A percentile compares a stretch with the other conserved stretches of the same genome.
These are phyloP conservation scores for Paecilomyces sp. DNA, from an alignment of 2,329 filamentous ascomycete species.

Conservation along the genomic window DNA sequence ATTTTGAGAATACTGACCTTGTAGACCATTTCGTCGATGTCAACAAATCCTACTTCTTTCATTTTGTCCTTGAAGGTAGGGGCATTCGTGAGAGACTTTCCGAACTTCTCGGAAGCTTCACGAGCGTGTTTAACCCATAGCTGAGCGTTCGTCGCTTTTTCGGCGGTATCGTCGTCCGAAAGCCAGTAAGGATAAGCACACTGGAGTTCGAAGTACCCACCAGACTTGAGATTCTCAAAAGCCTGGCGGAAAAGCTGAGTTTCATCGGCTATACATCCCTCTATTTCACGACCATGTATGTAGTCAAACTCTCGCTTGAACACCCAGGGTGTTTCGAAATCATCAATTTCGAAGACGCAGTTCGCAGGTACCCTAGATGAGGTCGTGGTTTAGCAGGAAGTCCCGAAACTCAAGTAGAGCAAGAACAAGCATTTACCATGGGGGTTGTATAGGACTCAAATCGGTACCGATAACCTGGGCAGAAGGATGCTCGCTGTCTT, in stretches of 20 bases:
- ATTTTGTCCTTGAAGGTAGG: slow-evolving; percentile 31
- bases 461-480: slow-evolving; percentile 37
- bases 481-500: slow-evolving; percentile 18
- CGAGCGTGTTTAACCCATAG: slow-evolving; percentile 5
- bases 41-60: slow-evolving; percentile 42
- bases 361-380: slow-evolving; percentile 18
- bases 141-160: slow-evolving; percentile 6
- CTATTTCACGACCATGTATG: slow-evolving; percentile 4
- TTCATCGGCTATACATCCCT: neutral
- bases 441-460: slow-evolving; percentile 38
- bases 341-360: slow-evolving; percentile 9
- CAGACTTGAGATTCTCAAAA: neutral
- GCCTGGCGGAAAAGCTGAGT: neutral
- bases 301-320: slow-evolving; percentile 8
- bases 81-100: slow-evolving; percentile 12
- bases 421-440: neutral
- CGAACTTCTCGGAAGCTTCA: slow-evolving; percentile 7
- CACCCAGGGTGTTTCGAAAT: slow-evolving; percentile 7
- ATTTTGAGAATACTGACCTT: slow-evolving; percentile 15
- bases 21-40: slow-evolving; percentile 38
- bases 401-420: neutral
- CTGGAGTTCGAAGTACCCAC: neutral
- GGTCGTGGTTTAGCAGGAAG: neutral
- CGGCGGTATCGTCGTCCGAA: slow-evolving; percentile 6
- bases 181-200: neutral